A percentile compares a stretch with the other conserved stretches of the same genome.
These are phyloP conservation scores for Solanum hybrid DNA, from an alignment of 305 asterid species.

Conservation along the genomic window DNA sequence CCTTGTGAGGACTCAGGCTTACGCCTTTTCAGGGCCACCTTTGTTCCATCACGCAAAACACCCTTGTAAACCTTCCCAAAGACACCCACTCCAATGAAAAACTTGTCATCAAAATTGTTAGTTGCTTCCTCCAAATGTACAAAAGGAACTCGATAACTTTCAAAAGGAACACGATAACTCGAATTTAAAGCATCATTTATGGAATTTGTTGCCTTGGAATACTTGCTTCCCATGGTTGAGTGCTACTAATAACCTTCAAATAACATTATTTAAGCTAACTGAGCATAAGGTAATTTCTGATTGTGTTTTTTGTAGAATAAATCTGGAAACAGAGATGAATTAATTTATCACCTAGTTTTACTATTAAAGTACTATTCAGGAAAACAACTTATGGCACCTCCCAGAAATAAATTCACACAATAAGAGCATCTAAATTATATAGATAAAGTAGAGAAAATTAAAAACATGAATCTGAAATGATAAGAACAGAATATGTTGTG, in stretches of 20 bases:
- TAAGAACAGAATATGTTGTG: neutral
- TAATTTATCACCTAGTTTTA: too few relatives aligned
- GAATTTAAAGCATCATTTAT: neutral
- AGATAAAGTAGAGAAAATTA: neutral
- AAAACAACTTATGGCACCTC: neutral
- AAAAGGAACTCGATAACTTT: neutral
- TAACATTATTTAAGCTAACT: neutral
- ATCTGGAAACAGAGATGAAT: too few relatives aligned
- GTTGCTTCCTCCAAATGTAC: constrained; percentile 5
- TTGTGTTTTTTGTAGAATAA: neutral
- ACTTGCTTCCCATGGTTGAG: neutral
- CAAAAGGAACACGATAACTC: neutral
- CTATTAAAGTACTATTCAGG: neutral
- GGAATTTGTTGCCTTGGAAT: neutral
- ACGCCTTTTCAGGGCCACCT: constrained; percentile 15
- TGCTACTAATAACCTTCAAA: neutral
- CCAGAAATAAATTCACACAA: neutral
- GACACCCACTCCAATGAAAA: constrained; percentile 5
- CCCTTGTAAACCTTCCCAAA: constrained; percentile 21
- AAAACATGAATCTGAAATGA: neutral
- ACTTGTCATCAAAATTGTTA: constrained; percentile 26
- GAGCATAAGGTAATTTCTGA: neutral
- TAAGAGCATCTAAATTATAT: neutral
- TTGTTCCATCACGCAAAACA: neutral
- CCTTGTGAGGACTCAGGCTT: constrained; percentile 32